A percentile compares a stretch with the other conserved stretches of the same genome.
Conservation (phyloP, 768 basidiomycete genomes). For the Lanmaoa pseudosensibilis region DNA sequence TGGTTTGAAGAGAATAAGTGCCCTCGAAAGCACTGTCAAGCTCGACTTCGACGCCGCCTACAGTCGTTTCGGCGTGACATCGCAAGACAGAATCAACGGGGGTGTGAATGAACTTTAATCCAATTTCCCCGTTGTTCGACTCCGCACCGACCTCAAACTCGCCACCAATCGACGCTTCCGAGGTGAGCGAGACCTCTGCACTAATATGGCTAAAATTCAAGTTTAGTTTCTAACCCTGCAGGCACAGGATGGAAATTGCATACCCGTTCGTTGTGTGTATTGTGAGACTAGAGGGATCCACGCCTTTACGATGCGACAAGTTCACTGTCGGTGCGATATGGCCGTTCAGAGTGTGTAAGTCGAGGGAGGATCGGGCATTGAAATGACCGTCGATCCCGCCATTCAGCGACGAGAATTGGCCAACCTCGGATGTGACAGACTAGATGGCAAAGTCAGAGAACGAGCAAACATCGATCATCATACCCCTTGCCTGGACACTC, state of each 20-base stretch:
- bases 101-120: conserved; percentile 27
- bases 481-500: conserved; percentile 33
- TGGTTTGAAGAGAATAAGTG: conserved; percentile 32
- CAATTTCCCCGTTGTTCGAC: conserved; percentile 33
- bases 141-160: conserved; percentile 33
- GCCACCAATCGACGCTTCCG: conserved; percentile 31
- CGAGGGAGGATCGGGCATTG: conserved; percentile 37
- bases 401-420: conserved; percentile 40
- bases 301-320: conserved; percentile 32
- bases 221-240: neutral
- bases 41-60: conserved; percentile 23
- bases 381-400: conserved; percentile 47
- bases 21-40: conserved; percentile 46
- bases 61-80: conserved; percentile 32
- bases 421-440: conserved; percentile 34
- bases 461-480: neutral
- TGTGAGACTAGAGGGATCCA: conserved; percentile 28
- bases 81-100: conserved; percentile 39
- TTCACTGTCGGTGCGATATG: conserved; percentile 40
- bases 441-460: conserved; percentile 15
- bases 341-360: conserved; percentile 40
- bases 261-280: conserved; percentile 47
- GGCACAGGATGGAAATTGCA: conserved; percentile 5
- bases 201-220: conserved; percentile 16
- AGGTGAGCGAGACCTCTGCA: conserved; percentile 31